Base-by-base conservation (phyloP, 2,329 filamentous ascomycete genomes). In the Botrytis fabae region DNA sequence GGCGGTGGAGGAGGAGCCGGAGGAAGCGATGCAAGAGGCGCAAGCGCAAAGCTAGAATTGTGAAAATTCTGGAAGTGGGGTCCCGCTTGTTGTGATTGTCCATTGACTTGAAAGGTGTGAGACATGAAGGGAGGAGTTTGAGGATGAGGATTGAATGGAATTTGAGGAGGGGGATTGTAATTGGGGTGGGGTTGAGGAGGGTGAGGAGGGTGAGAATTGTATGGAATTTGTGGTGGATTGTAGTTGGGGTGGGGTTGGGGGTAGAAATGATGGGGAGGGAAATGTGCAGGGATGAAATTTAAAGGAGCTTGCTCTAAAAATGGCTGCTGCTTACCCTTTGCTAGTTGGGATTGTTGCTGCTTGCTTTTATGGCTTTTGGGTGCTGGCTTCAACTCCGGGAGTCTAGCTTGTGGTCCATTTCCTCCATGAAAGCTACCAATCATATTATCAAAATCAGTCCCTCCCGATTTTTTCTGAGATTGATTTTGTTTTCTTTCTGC, bases 401-500 rank as follows among this genome's bases (percentile, higher is more conserved):
- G 83, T 73, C 91, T 88, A 35, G 87, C 83, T 25, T 87, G 86
- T 2, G 86, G 85, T 54, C 84, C 46, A 80, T 40, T 51, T 40
- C 73, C 78, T 65, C 80, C 80, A 69, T 76, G 78, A 66, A 81
- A 81, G 70, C 78, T 80, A 54, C 79, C 78, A 60, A 79, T 75
- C 80, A 81, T 81, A n/a, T 78, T 80, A 48, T 80, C 79, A 74
- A 77, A 81, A 44, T 81, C 80, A 18, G 77, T 74, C n/a, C 35
- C 61, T 44, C 74, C 76, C 63, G 69, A 76, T 74, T 80, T 92
- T 80, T 89, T 90, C 77, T 90, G 89, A 0, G 88, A 88, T 81
- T 91, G 88, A 42, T 87, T 86, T 74, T 92, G 91, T 81, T 94
- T 95, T 77, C 93, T 89, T 81, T 95, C 92, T 48, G 91, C 88